Conservation (phyloP, 139 green algal species). For the Chlorella sorokiniana region DNA sequence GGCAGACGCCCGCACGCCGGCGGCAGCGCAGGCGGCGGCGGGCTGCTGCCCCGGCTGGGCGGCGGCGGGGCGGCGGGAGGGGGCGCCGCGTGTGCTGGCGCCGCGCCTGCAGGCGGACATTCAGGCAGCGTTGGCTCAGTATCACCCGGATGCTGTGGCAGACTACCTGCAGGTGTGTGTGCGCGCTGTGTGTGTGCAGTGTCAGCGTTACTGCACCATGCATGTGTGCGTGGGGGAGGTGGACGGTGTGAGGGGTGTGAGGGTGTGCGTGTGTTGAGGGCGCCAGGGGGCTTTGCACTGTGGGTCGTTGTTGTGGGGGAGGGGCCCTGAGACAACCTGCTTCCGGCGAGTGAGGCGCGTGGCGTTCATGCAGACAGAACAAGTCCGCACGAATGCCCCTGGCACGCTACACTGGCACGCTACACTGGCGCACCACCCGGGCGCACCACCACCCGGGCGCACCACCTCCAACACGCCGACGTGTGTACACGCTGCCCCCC, state of each 20-base stretch:
- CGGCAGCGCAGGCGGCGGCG: background rate
- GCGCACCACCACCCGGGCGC: too few species aligned
- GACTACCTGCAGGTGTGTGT: constrained; percentile 42
- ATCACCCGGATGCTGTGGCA: constrained; percentile 50
- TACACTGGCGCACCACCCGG: too few species aligned
- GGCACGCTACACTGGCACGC: too few species aligned
- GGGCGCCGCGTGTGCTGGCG: constrained; percentile 36
- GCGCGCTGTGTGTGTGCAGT: background rate
- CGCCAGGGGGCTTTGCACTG: too few species aligned
- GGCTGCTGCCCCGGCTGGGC: background rate
- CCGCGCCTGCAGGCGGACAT: constrained; percentile 59
- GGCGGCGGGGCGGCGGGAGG: background rate
- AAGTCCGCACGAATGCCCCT: too few species aligned
- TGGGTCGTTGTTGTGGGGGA: too few species aligned
- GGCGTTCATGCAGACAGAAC: too few species aligned
- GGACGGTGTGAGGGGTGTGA: too few species aligned
- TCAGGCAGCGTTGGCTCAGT: constrained; percentile 42
- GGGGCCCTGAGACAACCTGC: too few species aligned
- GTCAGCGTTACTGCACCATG: background rate
- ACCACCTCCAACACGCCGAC: background rate
- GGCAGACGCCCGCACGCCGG: constrained; percentile 22
- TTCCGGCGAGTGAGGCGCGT: too few species aligned
- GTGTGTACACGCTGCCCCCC: background rate
- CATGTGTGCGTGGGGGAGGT: background rate
- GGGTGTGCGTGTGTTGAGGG: too few species aligned